phyloP scores from a whole-genome alignment of 345 rosid species.

The Trapa bicornis region DNA sequence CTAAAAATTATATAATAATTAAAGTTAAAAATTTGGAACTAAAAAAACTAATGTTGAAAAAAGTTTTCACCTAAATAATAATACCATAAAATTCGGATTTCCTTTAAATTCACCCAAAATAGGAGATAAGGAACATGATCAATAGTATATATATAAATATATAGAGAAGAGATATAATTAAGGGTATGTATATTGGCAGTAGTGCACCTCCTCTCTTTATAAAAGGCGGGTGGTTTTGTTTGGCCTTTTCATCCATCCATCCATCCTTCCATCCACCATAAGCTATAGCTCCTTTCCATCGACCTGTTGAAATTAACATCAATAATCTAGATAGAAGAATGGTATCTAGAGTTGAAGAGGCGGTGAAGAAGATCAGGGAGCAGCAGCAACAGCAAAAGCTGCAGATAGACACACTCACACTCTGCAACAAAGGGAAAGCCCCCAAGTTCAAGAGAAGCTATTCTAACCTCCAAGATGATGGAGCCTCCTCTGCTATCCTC shows the following conservation, averaged over 20 bases:
- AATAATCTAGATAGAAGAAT: constrained; percentile 8
- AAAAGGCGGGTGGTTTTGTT: not conserved
- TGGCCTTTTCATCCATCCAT: not conserved
- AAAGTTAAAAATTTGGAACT: too few species aligned
- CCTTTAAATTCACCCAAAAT: too few species aligned
- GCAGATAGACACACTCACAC: constrained; percentile 19
- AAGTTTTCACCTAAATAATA: too few species aligned
- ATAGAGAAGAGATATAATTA: not conserved
- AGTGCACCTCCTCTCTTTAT: not conserved
- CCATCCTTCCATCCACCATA: not conserved
- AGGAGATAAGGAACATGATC: too few species aligned
- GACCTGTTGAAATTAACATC: too few species aligned
- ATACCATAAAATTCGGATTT: too few species aligned
- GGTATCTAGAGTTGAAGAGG: constrained; percentile 49
- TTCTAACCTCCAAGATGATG: constrained; percentile 62
- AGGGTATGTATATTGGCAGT: not conserved
- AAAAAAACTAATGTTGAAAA: too few species aligned
- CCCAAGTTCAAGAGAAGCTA: constrained; percentile 73
- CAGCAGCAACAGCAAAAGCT: constrained; percentile 17
- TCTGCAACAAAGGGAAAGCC: constrained; percentile 54
- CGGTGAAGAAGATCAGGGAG: constrained; percentile 35
- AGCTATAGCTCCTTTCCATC: not conserved
- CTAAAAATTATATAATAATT: too few species aligned
- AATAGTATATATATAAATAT: too few species aligned
- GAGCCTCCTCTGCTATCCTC: constrained; percentile 80